A percentile compares a stretch with the other conserved stretches of the same genome.
Evolutionary conservation across 2,329 filamentous ascomycete species (phyloP).

Genomic region (Orbilia brochopaga): DNA sequence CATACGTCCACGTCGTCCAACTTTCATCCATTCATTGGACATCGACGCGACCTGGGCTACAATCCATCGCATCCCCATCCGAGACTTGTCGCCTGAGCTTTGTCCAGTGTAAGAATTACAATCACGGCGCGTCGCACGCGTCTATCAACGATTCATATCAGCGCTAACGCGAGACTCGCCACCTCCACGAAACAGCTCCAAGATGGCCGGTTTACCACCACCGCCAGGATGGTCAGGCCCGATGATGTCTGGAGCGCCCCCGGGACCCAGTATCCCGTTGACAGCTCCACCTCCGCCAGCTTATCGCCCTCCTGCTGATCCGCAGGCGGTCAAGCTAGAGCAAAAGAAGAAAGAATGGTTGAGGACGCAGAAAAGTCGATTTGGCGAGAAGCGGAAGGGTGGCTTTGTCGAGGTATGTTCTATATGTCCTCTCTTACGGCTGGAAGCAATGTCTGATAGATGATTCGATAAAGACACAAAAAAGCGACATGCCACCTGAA

Average conservation of each 20-base stretch:
- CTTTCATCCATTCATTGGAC: conserved; percentile 29
- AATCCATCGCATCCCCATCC: conserved; percentile 45
- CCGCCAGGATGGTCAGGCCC: conserved; percentile 69
- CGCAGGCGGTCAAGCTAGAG: conserved; percentile 89
- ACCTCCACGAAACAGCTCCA: conserved; percentile 34
- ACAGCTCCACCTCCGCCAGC: conserved; percentile 79
- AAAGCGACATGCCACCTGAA: conserved; percentile 97
- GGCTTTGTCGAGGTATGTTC: conserved; percentile 77
- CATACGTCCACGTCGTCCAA: conserved; percentile 13
- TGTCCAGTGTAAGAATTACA: conserved; percentile 45
- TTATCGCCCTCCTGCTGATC: conserved; percentile 78
- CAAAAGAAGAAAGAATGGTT: conserved; percentile 99
- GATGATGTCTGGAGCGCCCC: conserved; percentile 59
- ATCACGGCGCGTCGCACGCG: conserved; percentile 43
- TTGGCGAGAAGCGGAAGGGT: conserved; percentile 94
- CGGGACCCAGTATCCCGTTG: conserved; percentile 59
- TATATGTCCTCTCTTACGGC: neutral
- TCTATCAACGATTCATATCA: conserved; percentile 1
- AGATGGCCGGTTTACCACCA: conserved; percentile 61
- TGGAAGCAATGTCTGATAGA: conserved; percentile 5
- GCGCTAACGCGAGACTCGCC: conserved; percentile 46
- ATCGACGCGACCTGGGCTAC: conserved; percentile 47
- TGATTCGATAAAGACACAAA: conserved; percentile 70
- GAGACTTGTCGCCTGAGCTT: conserved; percentile 19
- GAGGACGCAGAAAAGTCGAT: conserved; percentile 84